Conservation (phyloP, 331 rosid species). For the Arachis monticola region DNA sequence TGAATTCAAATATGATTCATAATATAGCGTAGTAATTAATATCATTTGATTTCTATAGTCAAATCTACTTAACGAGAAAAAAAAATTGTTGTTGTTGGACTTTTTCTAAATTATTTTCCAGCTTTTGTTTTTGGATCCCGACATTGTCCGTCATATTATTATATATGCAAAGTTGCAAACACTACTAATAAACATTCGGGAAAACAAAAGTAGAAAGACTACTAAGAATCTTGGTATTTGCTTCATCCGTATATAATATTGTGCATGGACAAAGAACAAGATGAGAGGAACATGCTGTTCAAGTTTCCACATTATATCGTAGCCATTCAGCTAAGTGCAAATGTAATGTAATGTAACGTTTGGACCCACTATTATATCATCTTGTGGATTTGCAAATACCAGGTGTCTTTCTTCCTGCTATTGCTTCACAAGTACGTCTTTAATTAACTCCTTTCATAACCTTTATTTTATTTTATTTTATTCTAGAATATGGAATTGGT, state of each 20-base stretch:
- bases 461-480: not conserved
- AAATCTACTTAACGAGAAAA: too few relatives aligned
- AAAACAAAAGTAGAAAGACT: not conserved
- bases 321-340: not conserved
- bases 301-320: too few relatives aligned
- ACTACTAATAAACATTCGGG: not conserved
- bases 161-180: too few relatives aligned
- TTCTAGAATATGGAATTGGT: not conserved
- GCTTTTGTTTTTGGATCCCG: too few relatives aligned
- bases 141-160: too few relatives aligned
- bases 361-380: not conserved
- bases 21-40: too few relatives aligned
- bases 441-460: not conserved
- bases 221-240: not conserved
- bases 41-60: too few relatives aligned
- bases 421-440: not conserved
- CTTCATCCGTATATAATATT: not conserved
- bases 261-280: not conserved
- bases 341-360: too few relatives aligned
- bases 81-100: too few relatives aligned
- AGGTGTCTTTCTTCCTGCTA: conserved; percentile 1
- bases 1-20: too few relatives aligned
- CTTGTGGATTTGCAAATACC: not conserved
- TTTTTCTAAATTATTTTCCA: too few relatives aligned
- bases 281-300: too few relatives aligned